These are phyloP conservation scores for Talaromyces verruculosus DNA, from an alignment of 2,329 filamentous ascomycete species.

Conservation along the genomic window DNA sequence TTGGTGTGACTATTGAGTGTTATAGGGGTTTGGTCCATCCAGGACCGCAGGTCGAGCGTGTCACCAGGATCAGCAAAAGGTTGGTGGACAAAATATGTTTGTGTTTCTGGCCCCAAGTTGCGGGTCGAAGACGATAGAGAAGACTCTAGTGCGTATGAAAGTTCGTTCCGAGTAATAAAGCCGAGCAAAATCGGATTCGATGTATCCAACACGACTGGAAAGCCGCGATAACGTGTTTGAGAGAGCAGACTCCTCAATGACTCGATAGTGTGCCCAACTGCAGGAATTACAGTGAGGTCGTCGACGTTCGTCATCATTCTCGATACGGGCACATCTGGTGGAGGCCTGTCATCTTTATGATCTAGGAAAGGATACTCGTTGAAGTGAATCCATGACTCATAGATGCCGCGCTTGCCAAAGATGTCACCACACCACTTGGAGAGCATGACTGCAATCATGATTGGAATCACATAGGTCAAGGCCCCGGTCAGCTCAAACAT, in stretches of 20 bases:
- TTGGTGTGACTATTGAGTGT: constrained; percentile 75
- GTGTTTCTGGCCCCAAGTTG: constrained; percentile 66
- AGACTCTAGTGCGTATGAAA: constrained; percentile 73
- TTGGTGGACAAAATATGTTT: constrained; percentile 82
- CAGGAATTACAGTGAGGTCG: constrained; percentile 83
- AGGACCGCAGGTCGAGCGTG: constrained; percentile 84
- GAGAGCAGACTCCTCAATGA: constrained; percentile 70
- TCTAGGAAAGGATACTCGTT: constrained; percentile 95
- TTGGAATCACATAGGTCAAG: constrained; percentile 91
- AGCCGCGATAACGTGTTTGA: constrained; percentile 79
- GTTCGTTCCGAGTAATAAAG: constrained; percentile 90
- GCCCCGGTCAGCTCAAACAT: constrained; percentile 99
- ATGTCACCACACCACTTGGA: constrained; percentile 98
- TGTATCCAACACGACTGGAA: constrained; percentile 80
- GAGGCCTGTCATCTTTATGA: constrained; percentile 73
- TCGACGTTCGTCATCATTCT: constrained; percentile 92
- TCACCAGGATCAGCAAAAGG: constrained; percentile 73
- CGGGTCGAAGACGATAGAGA: constrained; percentile 49
- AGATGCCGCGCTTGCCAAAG: constrained; percentile 88
- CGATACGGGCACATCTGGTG: constrained; percentile 81
- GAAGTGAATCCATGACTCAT: constrained; percentile 96
- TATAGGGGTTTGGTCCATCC: constrained; percentile 99
- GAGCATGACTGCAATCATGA: constrained; percentile 98
- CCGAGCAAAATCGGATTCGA: constrained; percentile 78
- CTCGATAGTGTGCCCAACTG: constrained; percentile 82